Evolutionary conservation across 108 stramenopile species (phyloP).

Genomic region (Cyclotella choctawhatcheeana): DNA sequence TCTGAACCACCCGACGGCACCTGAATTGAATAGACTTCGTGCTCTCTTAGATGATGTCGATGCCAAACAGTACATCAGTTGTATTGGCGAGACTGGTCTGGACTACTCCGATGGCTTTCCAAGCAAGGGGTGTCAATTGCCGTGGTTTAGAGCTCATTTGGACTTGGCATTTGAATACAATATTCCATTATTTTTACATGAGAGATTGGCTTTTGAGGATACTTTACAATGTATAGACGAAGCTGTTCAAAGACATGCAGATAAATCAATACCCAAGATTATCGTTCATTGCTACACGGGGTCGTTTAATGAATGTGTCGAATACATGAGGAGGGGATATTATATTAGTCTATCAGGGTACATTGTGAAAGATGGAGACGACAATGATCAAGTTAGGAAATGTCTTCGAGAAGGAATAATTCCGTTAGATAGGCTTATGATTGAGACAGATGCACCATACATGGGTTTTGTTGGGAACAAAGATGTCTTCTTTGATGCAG

Average conservation of each 20-base stretch:
- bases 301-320: slow-evolving; percentile 59
- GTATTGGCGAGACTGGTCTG: slow-evolving; percentile 82
- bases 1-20: slow-evolving; percentile 12
- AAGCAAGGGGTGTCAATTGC: slow-evolving; percentile 56
- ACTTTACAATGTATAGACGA: slow-evolving; percentile 63
- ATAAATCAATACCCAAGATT: slow-evolving; percentile 44
- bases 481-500: slow-evolving; percentile 54
- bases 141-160: slow-evolving; percentile 70
- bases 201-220: slow-evolving; percentile 75
- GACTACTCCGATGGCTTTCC: slow-evolving; percentile 85
- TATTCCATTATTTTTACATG: slow-evolving; percentile 81
- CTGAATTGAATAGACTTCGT: slow-evolving; percentile 16
- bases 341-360: slow-evolving; percentile 72
- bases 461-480: slow-evolving; percentile 81
- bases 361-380: slow-evolving; percentile 52
- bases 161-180: slow-evolving; percentile 64
- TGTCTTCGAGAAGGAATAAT: slow-evolving; percentile 68
- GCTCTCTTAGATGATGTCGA: slow-evolving; percentile 20
- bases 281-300: slow-evolving; percentile 91
- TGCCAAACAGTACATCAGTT: slow-evolving; percentile 37
- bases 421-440: slow-evolving; percentile 77
- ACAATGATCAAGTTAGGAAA: slow-evolving; percentile 50
- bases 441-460: slow-evolving; percentile 91
- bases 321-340: slow-evolving; percentile 76
- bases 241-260: slow-evolving; percentile 33